A percentile compares a stretch with the other conserved stretches of the same genome.
These are phyloP conservation scores for Pichia sp. DNA, from an alignment of 1,139 yeast species.

Conservation along the genomic window DNA sequence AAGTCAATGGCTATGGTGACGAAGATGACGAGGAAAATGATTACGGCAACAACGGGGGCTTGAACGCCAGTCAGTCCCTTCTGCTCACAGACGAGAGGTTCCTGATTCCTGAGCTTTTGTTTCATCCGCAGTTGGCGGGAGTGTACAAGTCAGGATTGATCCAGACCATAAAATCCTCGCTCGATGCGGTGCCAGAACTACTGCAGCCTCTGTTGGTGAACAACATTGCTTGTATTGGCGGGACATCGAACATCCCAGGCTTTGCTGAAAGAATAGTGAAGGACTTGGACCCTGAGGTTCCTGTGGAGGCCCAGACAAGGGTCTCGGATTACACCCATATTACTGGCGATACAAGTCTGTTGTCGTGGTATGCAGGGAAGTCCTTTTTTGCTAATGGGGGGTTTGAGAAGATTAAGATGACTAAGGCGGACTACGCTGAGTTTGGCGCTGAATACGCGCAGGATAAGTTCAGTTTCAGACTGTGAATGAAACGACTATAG, in stretches of 20 bases:
- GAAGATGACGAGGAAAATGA: slow-evolving; percentile 32
- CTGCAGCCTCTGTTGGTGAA: slow-evolving; percentile 73
- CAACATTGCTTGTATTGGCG: slow-evolving; percentile 80
- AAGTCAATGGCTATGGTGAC: slow-evolving; percentile 9
- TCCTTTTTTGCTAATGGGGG: slow-evolving; percentile 48
- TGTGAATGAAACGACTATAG: slow-evolving; percentile 26
- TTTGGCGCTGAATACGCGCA: slow-evolving; percentile 81
- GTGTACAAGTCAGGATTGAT: slow-evolving; percentile 67
- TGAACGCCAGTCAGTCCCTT: slow-evolving; percentile 46
- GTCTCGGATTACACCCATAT: slow-evolving; percentile 19
- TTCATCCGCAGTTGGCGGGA: slow-evolving; percentile 83
- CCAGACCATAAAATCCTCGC: slow-evolving; percentile 68
- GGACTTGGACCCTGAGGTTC: slow-evolving; percentile 63
- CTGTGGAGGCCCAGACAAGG: slow-evolving; percentile 42
- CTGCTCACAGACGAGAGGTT: slow-evolving; percentile 78
- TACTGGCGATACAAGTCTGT: slow-evolving; percentile 23
- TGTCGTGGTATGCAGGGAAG: slow-evolving; percentile 57
- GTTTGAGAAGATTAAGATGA: slow-evolving; percentile 54
- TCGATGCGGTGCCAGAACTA: slow-evolving; percentile 69
- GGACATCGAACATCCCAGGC: slow-evolving; percentile 68
- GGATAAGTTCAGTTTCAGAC: slow-evolving; percentile 60
- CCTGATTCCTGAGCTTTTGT: slow-evolving; percentile 78
- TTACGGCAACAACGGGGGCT: not conserved
- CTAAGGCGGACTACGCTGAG: slow-evolving; percentile 78
- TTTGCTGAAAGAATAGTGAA: slow-evolving; percentile 54